Percentiles rank a stretch among this genome's conserved stretches.
phyloP scores from a whole-genome alignment of 225 moss, liverwort and hornwort species.

The Thuidium tamariscinum region DNA sequence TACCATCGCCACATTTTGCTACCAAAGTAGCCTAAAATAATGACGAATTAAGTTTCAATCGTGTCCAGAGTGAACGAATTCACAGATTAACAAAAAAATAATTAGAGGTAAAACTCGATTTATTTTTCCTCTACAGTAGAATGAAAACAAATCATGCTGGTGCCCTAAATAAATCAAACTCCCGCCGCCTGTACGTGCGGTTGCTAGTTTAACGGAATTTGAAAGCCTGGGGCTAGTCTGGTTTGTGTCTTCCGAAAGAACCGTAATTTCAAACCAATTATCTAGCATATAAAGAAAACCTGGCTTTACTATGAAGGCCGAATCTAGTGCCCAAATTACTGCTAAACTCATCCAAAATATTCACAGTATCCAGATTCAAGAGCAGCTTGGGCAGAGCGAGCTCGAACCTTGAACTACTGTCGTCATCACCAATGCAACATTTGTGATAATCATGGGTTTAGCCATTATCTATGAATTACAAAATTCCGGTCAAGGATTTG shows the following conservation, averaged over 20 bases:
- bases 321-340: not conserved
- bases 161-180: not conserved
- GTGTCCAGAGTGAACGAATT: not conserved
- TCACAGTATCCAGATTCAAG: not conserved
- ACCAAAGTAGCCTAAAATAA: too few relatives aligned
- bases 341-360: not conserved
- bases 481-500: not conserved
- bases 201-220: not conserved
- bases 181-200: not conserved
- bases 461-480: not conserved
- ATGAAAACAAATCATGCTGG: not conserved
- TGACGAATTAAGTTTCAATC: not conserved
- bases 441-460: not conserved
- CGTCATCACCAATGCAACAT: not conserved
- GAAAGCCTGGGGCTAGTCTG: not conserved
- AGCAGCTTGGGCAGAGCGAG: not conserved
- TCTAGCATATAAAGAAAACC: not conserved
- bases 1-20: not conserved
- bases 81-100: not conserved
- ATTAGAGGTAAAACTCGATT: not conserved
- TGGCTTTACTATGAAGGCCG: not conserved
- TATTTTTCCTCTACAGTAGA: not conserved
- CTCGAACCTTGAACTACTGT: not conserved
- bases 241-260: not conserved
- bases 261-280: not conserved